phyloP scores from a whole-genome alignment of 495 filamentous ascomycete species.

The Penicillium steckii region DNA sequence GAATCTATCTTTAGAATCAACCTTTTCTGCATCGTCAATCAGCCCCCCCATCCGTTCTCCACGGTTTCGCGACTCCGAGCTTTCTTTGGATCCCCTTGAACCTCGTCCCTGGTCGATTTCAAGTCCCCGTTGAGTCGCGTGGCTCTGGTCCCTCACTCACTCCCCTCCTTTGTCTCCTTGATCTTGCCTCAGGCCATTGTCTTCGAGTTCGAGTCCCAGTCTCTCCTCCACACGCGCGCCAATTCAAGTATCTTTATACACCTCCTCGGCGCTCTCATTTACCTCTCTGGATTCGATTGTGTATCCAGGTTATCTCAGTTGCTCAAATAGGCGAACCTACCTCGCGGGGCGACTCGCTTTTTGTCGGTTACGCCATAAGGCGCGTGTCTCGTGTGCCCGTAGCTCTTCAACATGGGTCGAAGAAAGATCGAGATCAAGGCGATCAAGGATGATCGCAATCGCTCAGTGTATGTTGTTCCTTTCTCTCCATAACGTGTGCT shows the following conservation, averaged over 20 bases:
- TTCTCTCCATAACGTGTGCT: constrained; percentile 7
- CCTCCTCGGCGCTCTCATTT: background rate
- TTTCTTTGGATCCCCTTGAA: background rate
- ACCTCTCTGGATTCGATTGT: background rate
- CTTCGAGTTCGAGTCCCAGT: background rate
- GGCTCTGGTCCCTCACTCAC: background rate
- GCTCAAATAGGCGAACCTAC: background rate
- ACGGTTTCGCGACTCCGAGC: constrained; percentile 8
- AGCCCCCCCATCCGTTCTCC: constrained; percentile 18
- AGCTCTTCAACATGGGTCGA: constrained; percentile 54
- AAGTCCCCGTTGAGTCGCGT: background rate
- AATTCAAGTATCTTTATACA: background rate
- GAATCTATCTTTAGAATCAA: constrained; percentile 38
- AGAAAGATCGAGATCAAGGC: constrained; percentile 98
- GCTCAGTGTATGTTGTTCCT: constrained; percentile 79
- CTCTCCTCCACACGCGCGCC: background rate
- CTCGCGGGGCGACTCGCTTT: background rate
- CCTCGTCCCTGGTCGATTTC: background rate
- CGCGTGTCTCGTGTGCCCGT: constrained; percentile 13
- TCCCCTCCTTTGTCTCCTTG: background rate
- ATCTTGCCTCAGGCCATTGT: background rate
- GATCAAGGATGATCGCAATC: constrained; percentile 98
- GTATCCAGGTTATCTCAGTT: background rate
- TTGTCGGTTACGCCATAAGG: background rate
- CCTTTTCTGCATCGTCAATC: constrained; percentile 34